These are phyloP conservation scores for Omphalea diandra DNA, from an alignment of 441 rosid species.

Conservation along the genomic window DNA sequence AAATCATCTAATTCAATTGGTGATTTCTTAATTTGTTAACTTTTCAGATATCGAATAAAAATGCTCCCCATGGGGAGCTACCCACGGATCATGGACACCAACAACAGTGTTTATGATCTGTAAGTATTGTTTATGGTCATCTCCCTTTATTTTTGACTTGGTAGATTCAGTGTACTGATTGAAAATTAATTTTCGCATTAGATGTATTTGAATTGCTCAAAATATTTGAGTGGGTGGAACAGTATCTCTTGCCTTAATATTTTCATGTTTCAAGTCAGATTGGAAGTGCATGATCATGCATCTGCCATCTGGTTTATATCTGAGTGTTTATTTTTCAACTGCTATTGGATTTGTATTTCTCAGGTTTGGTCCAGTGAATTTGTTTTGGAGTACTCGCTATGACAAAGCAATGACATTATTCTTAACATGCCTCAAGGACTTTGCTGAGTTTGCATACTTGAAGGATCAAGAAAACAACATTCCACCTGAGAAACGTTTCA, in stretches of 20 bases:
- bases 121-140: constrained; percentile 50
- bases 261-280: background rate
- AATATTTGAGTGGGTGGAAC: background rate
- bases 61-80: constrained; percentile 98
- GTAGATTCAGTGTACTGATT: background rate
- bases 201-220: background rate
- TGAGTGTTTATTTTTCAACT: constrained; percentile 11
- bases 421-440: constrained; percentile 91
- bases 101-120: constrained; percentile 80
- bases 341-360: constrained; percentile 19
- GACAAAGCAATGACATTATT: constrained; percentile 95
- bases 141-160: too few relatives aligned
- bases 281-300: background rate
- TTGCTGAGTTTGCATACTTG: constrained; percentile 81
- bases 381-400: constrained; percentile 97
- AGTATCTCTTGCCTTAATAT: background rate
- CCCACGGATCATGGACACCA: constrained; percentile 89
- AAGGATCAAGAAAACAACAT: constrained; percentile 92
- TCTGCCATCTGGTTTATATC: constrained; percentile 11
- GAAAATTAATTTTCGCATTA: background rate
- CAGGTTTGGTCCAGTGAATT: constrained; percentile 96
- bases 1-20: background rate
- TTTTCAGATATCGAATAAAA: constrained; percentile 74
- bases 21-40: constrained; percentile 39
- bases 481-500: constrained; percentile 81